phyloP scores from a whole-genome alignment of 2,329 filamentous ascomycete species.

The Pestalotiopsis fici region DNA sequence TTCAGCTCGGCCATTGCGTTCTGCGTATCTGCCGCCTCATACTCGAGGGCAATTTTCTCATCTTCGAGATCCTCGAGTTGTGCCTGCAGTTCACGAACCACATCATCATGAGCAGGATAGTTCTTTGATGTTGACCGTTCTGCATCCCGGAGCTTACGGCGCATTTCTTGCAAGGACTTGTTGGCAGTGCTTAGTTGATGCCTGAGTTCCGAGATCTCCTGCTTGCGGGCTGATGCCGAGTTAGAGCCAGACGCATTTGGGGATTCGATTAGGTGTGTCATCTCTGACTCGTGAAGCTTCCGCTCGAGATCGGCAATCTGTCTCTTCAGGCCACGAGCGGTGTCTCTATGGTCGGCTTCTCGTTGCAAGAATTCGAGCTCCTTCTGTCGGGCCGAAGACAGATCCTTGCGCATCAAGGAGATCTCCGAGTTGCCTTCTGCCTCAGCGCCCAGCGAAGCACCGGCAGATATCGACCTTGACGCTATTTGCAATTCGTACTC shows the following conservation, averaged over 20 bases:
- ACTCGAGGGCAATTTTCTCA: slow-evolving; percentile 57
- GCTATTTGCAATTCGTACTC: slow-evolving; percentile 51
- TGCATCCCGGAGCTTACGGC: slow-evolving; percentile 49
- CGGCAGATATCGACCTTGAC: slow-evolving; percentile 29
- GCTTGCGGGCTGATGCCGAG: slow-evolving; percentile 53
- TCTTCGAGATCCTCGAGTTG: slow-evolving; percentile 67
- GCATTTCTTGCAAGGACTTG: slow-evolving; percentile 52
- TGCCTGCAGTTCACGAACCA: slow-evolving; percentile 60
- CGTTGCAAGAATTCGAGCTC: slow-evolving; percentile 66
- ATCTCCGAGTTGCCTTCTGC: slow-evolving; percentile 53
- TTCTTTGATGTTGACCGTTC: slow-evolving; percentile 33
- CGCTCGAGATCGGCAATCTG: slow-evolving; percentile 68
- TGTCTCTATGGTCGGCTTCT: slow-evolving; percentile 64
- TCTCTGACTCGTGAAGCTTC: slow-evolving; percentile 63
- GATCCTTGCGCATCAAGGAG: slow-evolving; percentile 61
- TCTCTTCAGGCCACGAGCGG: slow-evolving; percentile 63
- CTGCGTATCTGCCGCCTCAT: slow-evolving; percentile 57
- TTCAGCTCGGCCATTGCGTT: slow-evolving; percentile 51
- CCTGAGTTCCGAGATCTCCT: slow-evolving; percentile 56
- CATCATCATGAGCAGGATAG: slow-evolving; percentile 34
- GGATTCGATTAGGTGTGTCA: slow-evolving; percentile 7
- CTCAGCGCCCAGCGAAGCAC: slow-evolving; percentile 26
- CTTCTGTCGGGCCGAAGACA: slow-evolving; percentile 65
- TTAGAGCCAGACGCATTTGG: slow-evolving; percentile 40
- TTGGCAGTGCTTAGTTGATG: slow-evolving; percentile 22